Evolutionary conservation across 2,329 filamentous ascomycete species (phyloP).

Genomic region (Aspergillus sp.): DNA sequence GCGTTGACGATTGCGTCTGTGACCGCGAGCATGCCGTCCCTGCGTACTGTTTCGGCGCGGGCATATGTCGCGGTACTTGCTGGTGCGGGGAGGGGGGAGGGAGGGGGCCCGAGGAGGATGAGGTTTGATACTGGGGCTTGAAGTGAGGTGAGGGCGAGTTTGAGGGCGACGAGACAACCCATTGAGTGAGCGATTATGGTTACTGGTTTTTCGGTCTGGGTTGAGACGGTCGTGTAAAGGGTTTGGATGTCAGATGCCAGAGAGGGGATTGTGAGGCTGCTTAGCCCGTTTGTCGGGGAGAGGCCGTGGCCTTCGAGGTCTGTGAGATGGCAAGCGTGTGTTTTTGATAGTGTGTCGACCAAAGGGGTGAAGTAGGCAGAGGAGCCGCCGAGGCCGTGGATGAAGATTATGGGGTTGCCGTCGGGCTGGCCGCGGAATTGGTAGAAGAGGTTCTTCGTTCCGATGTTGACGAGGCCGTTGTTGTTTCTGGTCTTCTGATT

Average conservation of each 20-base stretch:
- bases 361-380: slow-evolving; percentile 49
- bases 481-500: slow-evolving; percentile 33
- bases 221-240: slow-evolving; percentile 36
- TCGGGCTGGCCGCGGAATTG: slow-evolving; percentile 26
- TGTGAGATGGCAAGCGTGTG: slow-evolving; percentile 40
- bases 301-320: slow-evolving; percentile 60
- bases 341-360: slow-evolving; percentile 30
- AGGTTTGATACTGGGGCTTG: slow-evolving; percentile 45
- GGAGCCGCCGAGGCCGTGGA: slow-evolving; percentile 57
- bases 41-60: slow-evolving; percentile 44
- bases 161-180: slow-evolving; percentile 51
- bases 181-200: slow-evolving; percentile 54
- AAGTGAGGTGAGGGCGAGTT: slow-evolving; percentile 39
- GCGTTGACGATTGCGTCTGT: slow-evolving; percentile 40
- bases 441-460: slow-evolving; percentile 45
- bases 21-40: slow-evolving; percentile 46
- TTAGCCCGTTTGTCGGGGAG: slow-evolving; percentile 51
- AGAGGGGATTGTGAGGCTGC: slow-evolving; percentile 43
- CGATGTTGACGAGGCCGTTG: slow-evolving; percentile 38
- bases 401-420: slow-evolving; percentile 45
- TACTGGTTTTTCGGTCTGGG: slow-evolving; percentile 26
- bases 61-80: slow-evolving; percentile 28
- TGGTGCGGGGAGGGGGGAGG: slow-evolving; percentile 45
- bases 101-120: slow-evolving; percentile 50
- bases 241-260: slow-evolving; percentile 45